Evolutionary conservation across 1,284 basidiomycete species (phyloP), one percentile per base, ranked within the genome.

Genomic region (Porogramme epimiltina): DNA sequence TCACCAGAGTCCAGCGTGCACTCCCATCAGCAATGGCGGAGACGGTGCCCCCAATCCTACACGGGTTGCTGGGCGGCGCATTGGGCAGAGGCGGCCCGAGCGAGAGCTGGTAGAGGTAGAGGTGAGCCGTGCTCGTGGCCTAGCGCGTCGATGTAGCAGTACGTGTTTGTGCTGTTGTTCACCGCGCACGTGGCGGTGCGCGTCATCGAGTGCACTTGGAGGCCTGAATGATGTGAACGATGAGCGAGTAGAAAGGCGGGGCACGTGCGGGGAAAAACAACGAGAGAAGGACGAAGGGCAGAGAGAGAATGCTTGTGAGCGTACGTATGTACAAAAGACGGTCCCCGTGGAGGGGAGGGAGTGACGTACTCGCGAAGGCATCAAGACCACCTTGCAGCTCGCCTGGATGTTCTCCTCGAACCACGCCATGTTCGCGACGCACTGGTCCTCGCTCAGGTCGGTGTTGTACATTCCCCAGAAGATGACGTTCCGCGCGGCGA

Each of bases 381-480:
- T 71, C 65, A 22, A 73, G 60, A 2, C 89, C 20, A 66, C 56
- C 31, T 69, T 63, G 60, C 89, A 91, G 1, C 71, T 66, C 0
- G 63, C 61, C 59, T 75, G 65, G 11, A 91, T 65, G 37, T 67
- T 60, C 1, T 69, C 65, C 3, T 77, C 75, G 62, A 85, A 88
- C 77, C 78, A 82, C 4, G 58, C 73, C 80, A 91, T 87, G 60
- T 84, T 89, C 20, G 69, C 52, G 15, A 69, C 62, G 62, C 89
- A 91, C 55, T 82, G 74, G 25, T 70, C 72, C 24, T 69, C 63
- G 4, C 67, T 66, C 1, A 69, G 63, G n/a, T 63, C 70, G 6
- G 87, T 87, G 62, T 88, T 88, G 66, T 89, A 91, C 0, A 85
- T 90, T 3, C 87, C 88, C 84, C 85, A 90, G 9, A 93, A 62